Evolutionary conservation across 1,139 yeast species (phyloP), one percentile per base, ranked within the genome.

Genomic region (Barnettozyma hawaiiensis): DNA sequence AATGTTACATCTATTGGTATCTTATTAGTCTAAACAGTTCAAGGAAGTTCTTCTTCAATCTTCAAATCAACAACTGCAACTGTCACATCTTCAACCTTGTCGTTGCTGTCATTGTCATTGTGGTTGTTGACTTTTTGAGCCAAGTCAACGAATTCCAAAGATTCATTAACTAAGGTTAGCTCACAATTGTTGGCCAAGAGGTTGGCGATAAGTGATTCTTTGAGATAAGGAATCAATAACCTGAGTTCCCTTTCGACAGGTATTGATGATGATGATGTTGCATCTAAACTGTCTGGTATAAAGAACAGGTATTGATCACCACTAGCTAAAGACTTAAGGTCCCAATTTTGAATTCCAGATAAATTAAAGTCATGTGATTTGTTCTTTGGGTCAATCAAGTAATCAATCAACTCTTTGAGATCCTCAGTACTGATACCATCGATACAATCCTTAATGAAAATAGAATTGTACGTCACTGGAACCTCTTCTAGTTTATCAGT

Each of bases 371-470:
- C 15, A 15, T 35, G 41, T 11, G 18, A 7, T 12, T 38, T 23
- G 12, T 33, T 29, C 14, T 14, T 39, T 22, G 35, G 22, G 27
- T 39, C 19, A 9, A 24, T 18, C 23, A 40, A 24, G 20, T 31
- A 31, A 5, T 18, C 27, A 14, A 29, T 34, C 31, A 23, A 40
- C 22, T 18, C 34, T 29, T 14, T 10, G 11, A 20, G 35, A 21
- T 40, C 42, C 19, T 15, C 28, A 9, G 11, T 12, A 7, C 15
- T 19, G 3, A 75, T 67, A 0, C 85, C 85, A 41, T 73, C 67
- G 37, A 75, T 73, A 3, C 76, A 67, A 47, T 78, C 81, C 39
- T 67, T 67, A 18, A 83, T 69, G 7, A 75, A 51, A 41, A 82
- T 63, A 0, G 84, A 78, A 60, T 82, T 82, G 59, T 43, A 49